Evolutionary conservation across 1,284 basidiomycete species (phyloP).

Genomic region (Vanrija humicola): DNA sequence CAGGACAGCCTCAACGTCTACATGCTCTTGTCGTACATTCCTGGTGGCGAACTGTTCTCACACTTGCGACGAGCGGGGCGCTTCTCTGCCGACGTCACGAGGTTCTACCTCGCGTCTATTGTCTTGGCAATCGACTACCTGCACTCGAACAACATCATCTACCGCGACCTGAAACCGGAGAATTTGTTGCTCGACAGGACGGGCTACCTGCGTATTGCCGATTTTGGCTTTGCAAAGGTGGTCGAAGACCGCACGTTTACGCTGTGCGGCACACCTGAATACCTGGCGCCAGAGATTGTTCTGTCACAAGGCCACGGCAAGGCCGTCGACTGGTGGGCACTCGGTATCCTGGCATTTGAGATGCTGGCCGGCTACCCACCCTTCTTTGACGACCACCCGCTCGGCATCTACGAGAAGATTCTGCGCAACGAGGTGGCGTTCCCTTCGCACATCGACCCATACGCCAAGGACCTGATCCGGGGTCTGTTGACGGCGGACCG

Average conservation of each 20-base stretch:
- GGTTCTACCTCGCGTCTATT: constrained; percentile 55
- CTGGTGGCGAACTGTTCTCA: constrained; percentile 55
- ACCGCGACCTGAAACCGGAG: constrained; percentile 55
- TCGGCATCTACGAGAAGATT: constrained; percentile 52
- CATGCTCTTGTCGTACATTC: constrained; percentile 55
- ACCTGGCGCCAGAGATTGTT: constrained; percentile 52
- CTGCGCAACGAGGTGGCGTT: constrained; percentile 50
- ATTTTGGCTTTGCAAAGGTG: constrained; percentile 55
- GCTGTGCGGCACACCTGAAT: constrained; percentile 52
- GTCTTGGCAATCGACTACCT: constrained; percentile 54
- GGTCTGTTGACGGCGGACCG: constrained; percentile 51
- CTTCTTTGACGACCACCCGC: constrained; percentile 50
- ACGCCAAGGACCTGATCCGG: constrained; percentile 52
- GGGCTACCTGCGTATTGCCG: constrained; percentile 52
- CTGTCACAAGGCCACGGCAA: constrained; percentile 54
- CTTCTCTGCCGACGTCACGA: constrained; percentile 54
- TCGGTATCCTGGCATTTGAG: constrained; percentile 54
- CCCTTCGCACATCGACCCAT: constrained; percentile 51
- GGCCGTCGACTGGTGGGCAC: constrained; percentile 55
- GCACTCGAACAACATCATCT: constrained; percentile 52
- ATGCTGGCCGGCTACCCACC: constrained; percentile 52
- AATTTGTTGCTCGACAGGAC: constrained; percentile 52
- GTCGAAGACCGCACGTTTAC: constrained; percentile 52
- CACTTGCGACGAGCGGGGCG: constrained; percentile 51
- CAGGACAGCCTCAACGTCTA: constrained; percentile 55